A percentile compares a stretch with the other conserved stretches of the same genome.
phyloP scores from a whole-genome alignment of 306 rosid species.

The Inga laurina region DNA sequence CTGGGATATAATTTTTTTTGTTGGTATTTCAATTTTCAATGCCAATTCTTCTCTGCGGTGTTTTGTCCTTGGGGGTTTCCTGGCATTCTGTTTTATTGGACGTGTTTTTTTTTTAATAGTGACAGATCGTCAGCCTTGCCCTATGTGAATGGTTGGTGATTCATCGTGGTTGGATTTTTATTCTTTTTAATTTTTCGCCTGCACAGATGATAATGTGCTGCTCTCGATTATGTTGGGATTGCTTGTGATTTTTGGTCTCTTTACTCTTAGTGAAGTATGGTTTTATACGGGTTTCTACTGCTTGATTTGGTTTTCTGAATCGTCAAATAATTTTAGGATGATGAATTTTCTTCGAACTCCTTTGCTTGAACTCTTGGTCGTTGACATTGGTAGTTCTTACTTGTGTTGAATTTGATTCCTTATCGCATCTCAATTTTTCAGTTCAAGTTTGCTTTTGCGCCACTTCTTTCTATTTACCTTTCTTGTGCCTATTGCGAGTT shows the following conservation, averaged over 20 bases:
- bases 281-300: conserved; percentile 1
- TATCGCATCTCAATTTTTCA: not conserved
- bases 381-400: not conserved
- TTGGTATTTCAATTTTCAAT: conserved; percentile 11
- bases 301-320: not conserved
- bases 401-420: not conserved
- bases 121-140: conserved; percentile 2
- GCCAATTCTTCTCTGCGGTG: conserved; percentile 16
- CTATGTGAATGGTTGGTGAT: not conserved
- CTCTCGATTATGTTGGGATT: not conserved
- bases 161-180: conserved; percentile 1
- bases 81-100: conserved; percentile 17
- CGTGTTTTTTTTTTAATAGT: not conserved
- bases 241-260: not conserved
- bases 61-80: conserved; percentile 24
- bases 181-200: not conserved
- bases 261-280: not conserved
- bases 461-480: not conserved
- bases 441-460: not conserved
- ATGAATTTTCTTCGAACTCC: not conserved
- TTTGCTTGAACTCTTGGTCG: not conserved
- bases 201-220: not conserved
- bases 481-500: not conserved
- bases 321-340: not conserved
- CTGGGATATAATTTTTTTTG: not conserved